phyloP scores from a whole-genome alignment of 352 stramenopile genomes.

The Phytophthora quininea region DNA sequence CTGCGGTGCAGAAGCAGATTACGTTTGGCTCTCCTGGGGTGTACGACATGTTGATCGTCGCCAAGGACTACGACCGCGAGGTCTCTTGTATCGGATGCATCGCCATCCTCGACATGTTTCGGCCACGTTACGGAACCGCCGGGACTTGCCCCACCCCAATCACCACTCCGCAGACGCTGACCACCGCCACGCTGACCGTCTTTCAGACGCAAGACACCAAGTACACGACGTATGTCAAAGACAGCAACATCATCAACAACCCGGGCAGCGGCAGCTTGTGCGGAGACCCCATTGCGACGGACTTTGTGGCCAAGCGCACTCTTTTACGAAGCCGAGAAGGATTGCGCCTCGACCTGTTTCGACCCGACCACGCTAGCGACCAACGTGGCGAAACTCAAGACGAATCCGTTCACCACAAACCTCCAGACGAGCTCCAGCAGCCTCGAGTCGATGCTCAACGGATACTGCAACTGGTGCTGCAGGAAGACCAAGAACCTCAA shows the following conservation, averaged over 20 bases:
- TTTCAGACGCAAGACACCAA: slow-evolving; percentile 1
- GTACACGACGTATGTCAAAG: slow-evolving; percentile 8
- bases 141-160: not conserved
- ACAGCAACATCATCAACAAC: slow-evolving; percentile 18
- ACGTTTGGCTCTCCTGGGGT: slow-evolving; percentile 21
- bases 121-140: slow-evolving; percentile 3
- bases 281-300: not conserved
- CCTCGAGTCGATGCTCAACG: slow-evolving; percentile 1
- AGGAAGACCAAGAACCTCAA: slow-evolving; percentile 8
- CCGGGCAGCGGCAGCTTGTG: no score
- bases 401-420: slow-evolving; percentile 1
- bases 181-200: not conserved
- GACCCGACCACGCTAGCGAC: not conserved
- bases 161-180: slow-evolving; percentile 3
- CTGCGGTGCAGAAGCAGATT: slow-evolving; percentile 14
- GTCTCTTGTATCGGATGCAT: slow-evolving; percentile 29
- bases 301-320: not conserved
- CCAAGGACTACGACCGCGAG: slow-evolving; percentile 23
- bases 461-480: slow-evolving; percentile 19
- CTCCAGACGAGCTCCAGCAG: not conserved
- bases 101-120: slow-evolving; percentile 28
- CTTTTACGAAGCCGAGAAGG: slow-evolving; percentile 12
- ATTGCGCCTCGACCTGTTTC: slow-evolving; percentile 9
- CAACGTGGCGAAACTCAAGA: slow-evolving; percentile 10
- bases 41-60: slow-evolving; percentile 32